Percentiles rank a stretch among this genome's conserved stretches.
Evolutionary conservation across 441 rosid genomes (phyloP).

Genomic region (Populus hybrid): DNA sequence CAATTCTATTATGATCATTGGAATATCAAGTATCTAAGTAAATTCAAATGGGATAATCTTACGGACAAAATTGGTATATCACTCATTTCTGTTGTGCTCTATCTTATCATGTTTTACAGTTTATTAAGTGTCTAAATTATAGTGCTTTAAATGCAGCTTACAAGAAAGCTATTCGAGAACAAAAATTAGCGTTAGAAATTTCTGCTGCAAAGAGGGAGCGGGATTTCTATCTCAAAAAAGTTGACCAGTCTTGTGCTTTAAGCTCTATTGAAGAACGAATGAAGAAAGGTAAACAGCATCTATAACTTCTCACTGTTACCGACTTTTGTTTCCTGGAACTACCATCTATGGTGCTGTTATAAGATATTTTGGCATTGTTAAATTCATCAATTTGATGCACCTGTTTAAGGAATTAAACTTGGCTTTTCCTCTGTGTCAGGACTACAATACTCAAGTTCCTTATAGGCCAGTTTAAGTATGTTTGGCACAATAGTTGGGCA

Average conservation of each 20-base stretch:
- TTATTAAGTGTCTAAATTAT: conserved; percentile 20
- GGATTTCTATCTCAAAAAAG: conserved; percentile 74
- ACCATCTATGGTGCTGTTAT: neutral
- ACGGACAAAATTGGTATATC: conserved; percentile 73
- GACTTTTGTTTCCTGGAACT: neutral
- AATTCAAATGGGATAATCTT: conserved; percentile 97
- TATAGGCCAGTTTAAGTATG: neutral
- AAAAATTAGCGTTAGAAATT: conserved; percentile 71
- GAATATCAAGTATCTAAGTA: conserved; percentile 90
- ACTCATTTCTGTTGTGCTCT: conserved; percentile 13
- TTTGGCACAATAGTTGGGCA: neutral
- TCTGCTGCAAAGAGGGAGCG: conserved; percentile 91
- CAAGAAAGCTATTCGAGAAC: conserved; percentile 73
- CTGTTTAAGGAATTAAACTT: neutral
- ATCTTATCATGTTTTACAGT: neutral
- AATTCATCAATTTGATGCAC: too few species aligned
- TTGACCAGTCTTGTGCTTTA: conserved; percentile 68
- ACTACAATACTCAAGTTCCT: neutral
- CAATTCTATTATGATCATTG: conserved; percentile 73
- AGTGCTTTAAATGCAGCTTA: conserved; percentile 51
- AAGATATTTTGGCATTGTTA: neutral
- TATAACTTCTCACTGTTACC: neutral
- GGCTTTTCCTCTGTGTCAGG: neutral
- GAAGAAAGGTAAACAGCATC: conserved; percentile 61
- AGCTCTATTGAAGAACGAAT: conserved; percentile 68